Evolutionary conservation across 495 filamentous ascomycete genomes (phyloP), one percentile per base, ranked within the genome.

Genomic region (Hypoxylon crocopeplum): DNA sequence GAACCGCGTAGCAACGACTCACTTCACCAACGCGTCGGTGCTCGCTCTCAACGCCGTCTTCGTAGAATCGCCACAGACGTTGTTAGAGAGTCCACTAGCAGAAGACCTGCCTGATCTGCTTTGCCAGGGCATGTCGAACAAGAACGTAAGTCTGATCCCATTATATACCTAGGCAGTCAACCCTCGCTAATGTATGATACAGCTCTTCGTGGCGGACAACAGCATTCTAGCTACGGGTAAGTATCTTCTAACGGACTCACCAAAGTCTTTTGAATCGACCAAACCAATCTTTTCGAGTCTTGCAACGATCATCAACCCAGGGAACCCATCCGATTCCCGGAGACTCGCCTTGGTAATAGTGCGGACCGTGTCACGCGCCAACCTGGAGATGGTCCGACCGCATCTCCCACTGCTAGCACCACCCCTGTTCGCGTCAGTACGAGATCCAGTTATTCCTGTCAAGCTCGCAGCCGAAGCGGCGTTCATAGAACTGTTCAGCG

Each of bases 401-500:
- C 91, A 97, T 67, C 80, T 98, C 42, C 72, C 82, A 11, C 73
- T 90, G 0, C 82, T 98, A 15, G 88, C 89, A 0, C 88, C 89
- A 11, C 87, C 91, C 1, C 84, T 97, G 33, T 98, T 98, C 67
- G 87, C 91, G 22, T 88, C 87, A 38, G 94, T 98, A 15, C 88
- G 94, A 25, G 94, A 98, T 69, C 80, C 88, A 33, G 84, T 98
- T n/a, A 98, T 98, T 45, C 95, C 95, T 4, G 87, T 98, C 60
- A 98, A 98, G 72, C 80, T 98, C 21, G 88, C 95, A 2, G 92
- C 94, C 10, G 94, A 98, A 75, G 93, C 93, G 1, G 92, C 92
- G 1, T 97, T 98, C 71, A 80, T 98, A 24, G 85, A 90, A n/a
- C 74, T 98, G n/a, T 98, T 98, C 76, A 83, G 84, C 1, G 92